A percentile compares a stretch with the other conserved stretches of the same genome.
Conservation (phyloP, 768 basidiomycete species). For the Vishniacozyma victoriae region DNA sequence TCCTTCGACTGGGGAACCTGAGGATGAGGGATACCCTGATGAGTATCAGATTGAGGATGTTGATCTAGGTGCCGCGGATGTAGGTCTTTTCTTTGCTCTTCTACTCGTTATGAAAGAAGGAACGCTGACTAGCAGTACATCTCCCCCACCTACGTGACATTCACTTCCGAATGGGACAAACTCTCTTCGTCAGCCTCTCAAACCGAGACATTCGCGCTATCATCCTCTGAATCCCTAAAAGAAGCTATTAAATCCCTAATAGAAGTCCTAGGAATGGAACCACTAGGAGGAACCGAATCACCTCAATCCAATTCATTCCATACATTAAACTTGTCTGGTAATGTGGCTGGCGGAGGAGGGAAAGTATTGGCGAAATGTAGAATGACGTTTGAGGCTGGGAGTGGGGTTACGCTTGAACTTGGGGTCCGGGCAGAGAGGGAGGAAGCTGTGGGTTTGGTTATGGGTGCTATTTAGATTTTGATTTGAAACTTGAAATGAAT, state of each 20-base stretch:
- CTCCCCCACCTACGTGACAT: constrained; percentile 86
- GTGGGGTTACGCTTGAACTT: constrained; percentile 89
- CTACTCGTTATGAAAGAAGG: not conserved
- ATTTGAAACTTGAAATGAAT: too few relatives aligned
- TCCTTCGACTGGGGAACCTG: constrained; percentile 87
- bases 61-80: constrained; percentile 82
- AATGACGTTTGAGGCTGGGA: constrained; percentile 86
- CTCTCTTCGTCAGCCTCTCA: constrained; percentile 67
- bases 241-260: constrained; percentile 94
- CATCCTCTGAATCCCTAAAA: constrained; percentile 87
- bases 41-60: constrained; percentile 97
- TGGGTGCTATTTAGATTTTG: constrained; percentile 69
- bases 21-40: constrained; percentile 98
- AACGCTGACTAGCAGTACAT: constrained; percentile 56
- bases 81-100: constrained; percentile 15
- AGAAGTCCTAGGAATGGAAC: constrained; percentile 94
- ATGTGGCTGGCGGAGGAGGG: constrained; percentile 88
- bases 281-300: constrained; percentile 80
- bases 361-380: constrained; percentile 89
- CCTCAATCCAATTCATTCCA: constrained; percentile 81
- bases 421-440: constrained; percentile 86
- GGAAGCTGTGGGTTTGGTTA: constrained; percentile 75
- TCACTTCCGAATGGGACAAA: constrained; percentile 92
- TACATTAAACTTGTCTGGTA: constrained; percentile 84
- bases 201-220: constrained; percentile 89